phyloP scores from a whole-genome alignment of 441 rosid genomes.

The Populus hybrid region DNA sequence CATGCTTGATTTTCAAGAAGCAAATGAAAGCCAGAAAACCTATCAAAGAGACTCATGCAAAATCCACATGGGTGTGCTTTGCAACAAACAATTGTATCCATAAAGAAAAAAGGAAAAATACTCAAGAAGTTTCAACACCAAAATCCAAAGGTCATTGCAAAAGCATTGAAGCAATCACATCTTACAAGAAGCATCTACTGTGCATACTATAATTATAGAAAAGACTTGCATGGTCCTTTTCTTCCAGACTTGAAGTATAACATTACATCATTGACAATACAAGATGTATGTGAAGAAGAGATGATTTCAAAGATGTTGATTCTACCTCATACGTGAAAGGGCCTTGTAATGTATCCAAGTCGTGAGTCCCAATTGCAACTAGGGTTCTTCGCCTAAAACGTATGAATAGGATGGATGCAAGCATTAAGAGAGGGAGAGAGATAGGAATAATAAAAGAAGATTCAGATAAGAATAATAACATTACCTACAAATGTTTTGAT shows the following conservation, averaged over 20 bases:
- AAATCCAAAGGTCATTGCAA: background rate
- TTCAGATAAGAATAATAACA: background rate
- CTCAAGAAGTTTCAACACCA: background rate
- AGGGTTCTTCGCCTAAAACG: conserved; percentile 70
- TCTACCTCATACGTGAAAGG: conserved; percentile 93
- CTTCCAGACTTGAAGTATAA: too few relatives aligned
- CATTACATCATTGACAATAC: background rate
- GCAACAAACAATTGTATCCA: background rate
- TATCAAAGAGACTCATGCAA: background rate
- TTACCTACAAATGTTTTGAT: conserved; percentile 94
- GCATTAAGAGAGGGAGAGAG: background rate
- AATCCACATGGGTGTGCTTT: background rate
- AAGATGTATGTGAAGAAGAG: background rate
- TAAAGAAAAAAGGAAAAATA: background rate
- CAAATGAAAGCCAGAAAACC: background rate
- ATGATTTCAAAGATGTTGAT: conserved; percentile 7
- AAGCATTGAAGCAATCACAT: background rate
- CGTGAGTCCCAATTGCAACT: conserved; percentile 98
- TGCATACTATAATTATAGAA: background rate
- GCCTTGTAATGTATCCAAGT: conserved; percentile 80
- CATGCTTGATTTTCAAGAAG: background rate
- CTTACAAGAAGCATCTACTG: too few relatives aligned
- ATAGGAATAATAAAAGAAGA: background rate
- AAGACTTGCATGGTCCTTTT: background rate
- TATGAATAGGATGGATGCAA: conserved; percentile 4